phyloP scores from a whole-genome alignment of 257 asterid genomes.

The Solanum tarapatanum region DNA sequence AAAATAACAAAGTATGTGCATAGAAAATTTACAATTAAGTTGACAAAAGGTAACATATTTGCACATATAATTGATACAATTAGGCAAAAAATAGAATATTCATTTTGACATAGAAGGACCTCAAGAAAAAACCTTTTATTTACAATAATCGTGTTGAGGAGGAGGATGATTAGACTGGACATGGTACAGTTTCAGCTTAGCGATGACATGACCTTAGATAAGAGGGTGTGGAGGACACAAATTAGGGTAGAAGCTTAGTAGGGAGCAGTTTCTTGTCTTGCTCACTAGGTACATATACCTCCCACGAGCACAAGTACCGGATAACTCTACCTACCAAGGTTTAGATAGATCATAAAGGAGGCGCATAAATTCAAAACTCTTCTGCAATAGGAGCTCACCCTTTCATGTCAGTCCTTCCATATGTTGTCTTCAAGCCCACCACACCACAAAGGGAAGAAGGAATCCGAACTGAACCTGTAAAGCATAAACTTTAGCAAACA shows the following conservation, averaged over 20 bases:
- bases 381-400: conserved; percentile 40
- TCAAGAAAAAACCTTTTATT: not conserved
- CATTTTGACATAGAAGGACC: not conserved
- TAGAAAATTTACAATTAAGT: not conserved
- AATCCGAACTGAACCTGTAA: conserved; percentile 83
- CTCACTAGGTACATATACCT: not conserved
- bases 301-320: not conserved
- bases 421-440: conserved; percentile 88
- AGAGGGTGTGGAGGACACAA: not conserved
- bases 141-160: not conserved
- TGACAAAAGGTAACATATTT: not conserved
- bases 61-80: not conserved
- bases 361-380: not conserved
- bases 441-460: conserved; percentile 95
- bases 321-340: not conserved
- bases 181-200: not conserved
- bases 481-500: conserved; percentile 7
- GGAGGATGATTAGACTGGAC: not conserved
- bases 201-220: not conserved
- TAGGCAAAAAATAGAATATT: not conserved
- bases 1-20: not conserved
- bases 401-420: conserved; percentile 68
- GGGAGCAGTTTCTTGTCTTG: not conserved
- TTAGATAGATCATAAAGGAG: not conserved
- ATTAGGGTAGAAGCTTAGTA: not conserved